Base-by-base conservation (phyloP, 805 yeast genomes). In the Candida loeiensis region DNA sequence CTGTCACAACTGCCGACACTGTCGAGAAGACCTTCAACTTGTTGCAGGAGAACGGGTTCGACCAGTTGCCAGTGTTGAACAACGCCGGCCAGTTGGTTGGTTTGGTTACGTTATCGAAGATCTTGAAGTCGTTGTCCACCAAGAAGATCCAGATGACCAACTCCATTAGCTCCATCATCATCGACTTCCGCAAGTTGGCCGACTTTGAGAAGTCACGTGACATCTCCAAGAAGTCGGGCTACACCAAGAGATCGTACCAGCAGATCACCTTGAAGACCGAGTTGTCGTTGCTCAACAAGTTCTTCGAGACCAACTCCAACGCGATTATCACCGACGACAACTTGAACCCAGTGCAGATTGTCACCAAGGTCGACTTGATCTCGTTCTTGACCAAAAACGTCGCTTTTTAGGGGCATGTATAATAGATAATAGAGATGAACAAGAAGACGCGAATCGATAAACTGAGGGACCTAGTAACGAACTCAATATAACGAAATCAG, bases 331-430 rank as follows among this genome's bases (percentile, higher is more conserved):
- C 95, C 34, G 90, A 83, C 54, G 65, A 63, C 4, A 80, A 80
- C 29, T 69, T 74, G 55, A 81, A 75, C 55, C 93, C 95, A 36
- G 73, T 85, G 34, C 91, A 86, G 60, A 82, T 86, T 44, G 95
- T 85, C 43, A 86, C 95, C 45, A 86, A 86, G 71, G 91, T 86
- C 56, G 95, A 86, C 62, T 72, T 86, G 59, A 71, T 86, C 53
- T 76, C 83, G 3, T 72, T 55, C 57, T 61, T 72, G 54, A 64
- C 76, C 39, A 66, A 67, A 47, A 61, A 66, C 43, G 43, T 44
- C 31, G 34, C 46, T 32, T 45, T 36, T 40, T 53, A 31, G 14
- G 18, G 19, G 9, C 29, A 24, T 15, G 21, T 20, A 28, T 36
- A 26, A 36, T 36, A 36, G 20, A 21, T 30, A 37, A 37, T 29